phyloP scores from a whole-genome alignment of 2,329 filamentous ascomycete species.

The Pseudonectria foliicola region DNA sequence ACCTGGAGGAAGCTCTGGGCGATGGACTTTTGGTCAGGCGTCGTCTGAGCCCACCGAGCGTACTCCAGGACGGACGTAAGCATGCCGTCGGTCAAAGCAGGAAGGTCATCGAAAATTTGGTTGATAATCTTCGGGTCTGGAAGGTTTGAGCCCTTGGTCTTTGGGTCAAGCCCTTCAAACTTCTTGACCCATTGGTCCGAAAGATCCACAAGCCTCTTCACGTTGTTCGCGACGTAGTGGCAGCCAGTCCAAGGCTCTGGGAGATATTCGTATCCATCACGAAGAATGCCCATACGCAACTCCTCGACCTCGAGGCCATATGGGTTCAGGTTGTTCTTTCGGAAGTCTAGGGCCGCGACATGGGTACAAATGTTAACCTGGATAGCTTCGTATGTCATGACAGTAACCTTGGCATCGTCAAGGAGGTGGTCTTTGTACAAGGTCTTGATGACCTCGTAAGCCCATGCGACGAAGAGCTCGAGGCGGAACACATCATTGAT shows the following conservation, averaged over 20 bases:
- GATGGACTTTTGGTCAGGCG: conserved; percentile 35
- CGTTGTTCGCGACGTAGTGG: conserved; percentile 52
- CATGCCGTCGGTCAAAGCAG: conserved; percentile 47
- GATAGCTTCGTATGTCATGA: conserved; percentile 60
- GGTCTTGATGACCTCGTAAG: conserved; percentile 68
- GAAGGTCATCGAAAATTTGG: conserved; percentile 41
- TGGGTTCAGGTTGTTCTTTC: conserved; percentile 56
- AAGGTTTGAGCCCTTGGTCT: conserved; percentile 24
- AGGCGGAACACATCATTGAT: conserved; percentile 66
- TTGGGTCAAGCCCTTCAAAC: conserved; percentile 29
- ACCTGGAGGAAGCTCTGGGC: conserved; percentile 40
- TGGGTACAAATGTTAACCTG: conserved; percentile 54
- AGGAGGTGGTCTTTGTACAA: conserved; percentile 56
- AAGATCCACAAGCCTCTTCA: conserved; percentile 53
- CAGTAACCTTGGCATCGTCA: conserved; percentile 46
- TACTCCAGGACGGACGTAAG: conserved; percentile 48
- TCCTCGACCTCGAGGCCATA: conserved; percentile 69
- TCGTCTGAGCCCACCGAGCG: conserved; percentile 41
- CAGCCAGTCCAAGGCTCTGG: conserved; percentile 83
- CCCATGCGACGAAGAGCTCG: conserved; percentile 71
- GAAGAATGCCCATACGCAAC: conserved; percentile 57
- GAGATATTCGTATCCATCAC: conserved; percentile 58
- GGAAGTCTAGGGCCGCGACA: conserved; percentile 59
- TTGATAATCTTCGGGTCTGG: conserved; percentile 36
- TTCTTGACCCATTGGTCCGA: conserved; percentile 48